Conservation (phyloP, 129 eudicot genomes). For the Heracleum sosnowskyi region DNA sequence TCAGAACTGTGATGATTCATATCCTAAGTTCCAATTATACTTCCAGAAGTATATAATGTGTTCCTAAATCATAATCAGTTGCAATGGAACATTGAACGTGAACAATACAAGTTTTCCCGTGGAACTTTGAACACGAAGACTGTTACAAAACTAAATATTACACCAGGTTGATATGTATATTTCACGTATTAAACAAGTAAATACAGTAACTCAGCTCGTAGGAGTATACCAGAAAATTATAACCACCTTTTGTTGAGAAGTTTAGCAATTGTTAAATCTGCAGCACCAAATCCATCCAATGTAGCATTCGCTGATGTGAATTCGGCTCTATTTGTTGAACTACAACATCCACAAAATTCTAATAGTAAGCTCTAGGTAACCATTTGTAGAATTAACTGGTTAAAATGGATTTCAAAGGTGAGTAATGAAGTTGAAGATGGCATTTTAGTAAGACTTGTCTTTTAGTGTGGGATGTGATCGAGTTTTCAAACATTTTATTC, state of each 20-base stretch:
- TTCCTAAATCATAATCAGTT: too few relatives aligned
- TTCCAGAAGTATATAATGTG: too few relatives aligned
- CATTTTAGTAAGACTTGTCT: not conserved
- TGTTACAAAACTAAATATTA: not conserved
- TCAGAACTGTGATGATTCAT: too few relatives aligned
- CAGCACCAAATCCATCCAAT: constrained; percentile 80
- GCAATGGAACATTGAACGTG: too few relatives aligned
- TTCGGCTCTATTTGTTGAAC: constrained; percentile 74
- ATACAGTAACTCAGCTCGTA: not conserved
- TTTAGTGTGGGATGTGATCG: not conserved
- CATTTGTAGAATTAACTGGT: not conserved
- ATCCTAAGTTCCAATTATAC: too few relatives aligned
- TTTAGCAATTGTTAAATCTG: constrained; percentile 65
- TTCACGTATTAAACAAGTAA: not conserved
- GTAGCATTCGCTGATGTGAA: constrained; percentile 66
- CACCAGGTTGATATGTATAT: not conserved
- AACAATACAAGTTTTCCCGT: not conserved
- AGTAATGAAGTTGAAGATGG: not conserved
- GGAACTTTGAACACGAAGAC: too few relatives aligned
- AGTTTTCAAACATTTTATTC: not conserved
- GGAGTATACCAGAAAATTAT: constrained; percentile 9
- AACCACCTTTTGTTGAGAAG: constrained; percentile 34
- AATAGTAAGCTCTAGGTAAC: not conserved
- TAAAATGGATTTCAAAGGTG: not conserved
- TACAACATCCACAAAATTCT: constrained; percentile 12